Evolutionary conservation across 2,329 filamentous ascomycete species (phyloP).

Genomic region (Beauveria sp.): DNA sequence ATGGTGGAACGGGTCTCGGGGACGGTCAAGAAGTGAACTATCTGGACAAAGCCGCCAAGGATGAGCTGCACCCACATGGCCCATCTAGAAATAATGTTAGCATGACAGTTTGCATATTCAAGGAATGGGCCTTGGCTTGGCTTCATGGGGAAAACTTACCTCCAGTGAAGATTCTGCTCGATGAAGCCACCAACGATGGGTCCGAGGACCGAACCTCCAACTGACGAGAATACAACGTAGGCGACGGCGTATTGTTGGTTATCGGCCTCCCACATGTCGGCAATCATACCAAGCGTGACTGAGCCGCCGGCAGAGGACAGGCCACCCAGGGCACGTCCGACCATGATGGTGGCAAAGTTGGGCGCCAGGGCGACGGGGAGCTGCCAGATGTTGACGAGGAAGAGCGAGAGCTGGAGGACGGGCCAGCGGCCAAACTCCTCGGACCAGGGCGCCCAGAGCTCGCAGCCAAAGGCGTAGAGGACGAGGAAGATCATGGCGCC

Average conservation of each 20-base stretch:
- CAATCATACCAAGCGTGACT: slow-evolving; percentile 68
- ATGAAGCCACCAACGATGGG: slow-evolving; percentile 74
- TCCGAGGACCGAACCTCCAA: slow-evolving; percentile 68
- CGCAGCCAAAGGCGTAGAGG: slow-evolving; percentile 76
- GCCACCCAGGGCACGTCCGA: slow-evolving; percentile 62
- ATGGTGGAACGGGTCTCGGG: slow-evolving; percentile 72
- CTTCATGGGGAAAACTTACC: slow-evolving; percentile 29
- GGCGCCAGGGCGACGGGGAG: slow-evolving; percentile 64
- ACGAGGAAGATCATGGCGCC: slow-evolving; percentile 75
- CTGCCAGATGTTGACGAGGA: slow-evolving; percentile 72
- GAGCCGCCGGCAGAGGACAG: slow-evolving; percentile 65
- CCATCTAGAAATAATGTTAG: slow-evolving; percentile 31
- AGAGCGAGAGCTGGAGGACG: slow-evolving; percentile 63
- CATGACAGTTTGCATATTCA: slow-evolving; percentile 2
- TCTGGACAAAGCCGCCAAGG: slow-evolving; percentile 62
- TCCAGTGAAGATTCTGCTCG: slow-evolving; percentile 59
- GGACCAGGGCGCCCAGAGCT: slow-evolving; percentile 82
- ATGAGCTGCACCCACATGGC: slow-evolving; percentile 82
- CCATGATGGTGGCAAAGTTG: slow-evolving; percentile 64
- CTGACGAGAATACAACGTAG: slow-evolving; percentile 71
- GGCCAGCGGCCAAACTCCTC: slow-evolving; percentile 75
- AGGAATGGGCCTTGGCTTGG: too few relatives aligned
- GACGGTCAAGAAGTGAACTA: slow-evolving; percentile 59
- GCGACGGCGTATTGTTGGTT: slow-evolving; percentile 68
- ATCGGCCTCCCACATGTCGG: slow-evolving; percentile 65